A percentile compares a stretch with the other conserved stretches of the same genome.
Conservation (phyloP, 441 rosid genomes). For the Brassica balearica region DNA sequence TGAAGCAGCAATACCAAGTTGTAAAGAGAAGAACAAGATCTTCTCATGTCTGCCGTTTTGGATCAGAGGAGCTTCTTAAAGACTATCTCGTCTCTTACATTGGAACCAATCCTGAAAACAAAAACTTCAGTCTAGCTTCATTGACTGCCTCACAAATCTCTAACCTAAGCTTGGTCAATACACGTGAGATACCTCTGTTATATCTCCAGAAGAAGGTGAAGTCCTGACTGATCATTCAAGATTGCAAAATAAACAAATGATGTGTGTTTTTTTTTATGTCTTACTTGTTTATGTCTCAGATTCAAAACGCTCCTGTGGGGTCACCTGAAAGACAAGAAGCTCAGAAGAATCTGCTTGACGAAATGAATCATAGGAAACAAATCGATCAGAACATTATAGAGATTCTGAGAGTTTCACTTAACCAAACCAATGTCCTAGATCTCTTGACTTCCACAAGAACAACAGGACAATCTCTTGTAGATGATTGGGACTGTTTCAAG, state of each 20-base stretch:
- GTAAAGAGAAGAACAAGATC: conserved; percentile 54
- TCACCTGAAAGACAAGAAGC: conserved; percentile 56
- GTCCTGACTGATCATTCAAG: not conserved
- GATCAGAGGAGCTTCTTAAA: conserved; percentile 44
- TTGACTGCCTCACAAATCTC: conserved; percentile 13
- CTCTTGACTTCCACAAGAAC: conserved; percentile 51
- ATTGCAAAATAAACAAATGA: not conserved
- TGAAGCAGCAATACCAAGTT: conserved; percentile 47
- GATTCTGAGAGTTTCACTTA: conserved; percentile 45
- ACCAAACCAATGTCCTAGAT: conserved; percentile 42
- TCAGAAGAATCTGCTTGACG: conserved; percentile 44
- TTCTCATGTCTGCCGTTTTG: conserved; percentile 67
- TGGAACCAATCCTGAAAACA: conserved; percentile 47
- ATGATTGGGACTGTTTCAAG: conserved; percentile 78
- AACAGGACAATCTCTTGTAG: conserved; percentile 64
- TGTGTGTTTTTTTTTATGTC: not conserved
- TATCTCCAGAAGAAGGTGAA: conserved; percentile 55
- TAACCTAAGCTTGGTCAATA: conserved; percentile 37
- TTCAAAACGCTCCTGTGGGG: conserved; percentile 43
- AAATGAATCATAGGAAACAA: conserved; percentile 45
- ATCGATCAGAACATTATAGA: conserved; percentile 50
- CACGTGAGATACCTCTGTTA: conserved; percentile 54
- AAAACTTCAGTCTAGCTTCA: conserved; percentile 29
- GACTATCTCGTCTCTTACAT: conserved; percentile 52
- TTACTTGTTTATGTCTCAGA: conserved; percentile 41